A percentile compares a stretch with the other conserved stretches of the same genome.
These are phyloP conservation scores for Beta corolliflora DNA, from an alignment of 179 eudicot species.

Conservation along the genomic window DNA sequence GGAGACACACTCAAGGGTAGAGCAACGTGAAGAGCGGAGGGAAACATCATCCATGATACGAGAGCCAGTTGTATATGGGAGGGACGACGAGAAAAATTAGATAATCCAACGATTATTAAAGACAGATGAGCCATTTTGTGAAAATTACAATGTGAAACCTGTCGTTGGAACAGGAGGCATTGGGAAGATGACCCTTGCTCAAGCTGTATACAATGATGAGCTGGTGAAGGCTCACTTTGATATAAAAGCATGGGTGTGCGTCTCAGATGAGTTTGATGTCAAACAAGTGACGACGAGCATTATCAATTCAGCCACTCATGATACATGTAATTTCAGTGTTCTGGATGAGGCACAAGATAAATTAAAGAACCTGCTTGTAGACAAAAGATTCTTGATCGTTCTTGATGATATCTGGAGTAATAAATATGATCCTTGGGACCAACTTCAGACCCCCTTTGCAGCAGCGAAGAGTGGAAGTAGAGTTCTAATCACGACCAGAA, in stretches of 20 bases:
- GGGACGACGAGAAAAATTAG: neutral
- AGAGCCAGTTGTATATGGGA: slow-evolving; percentile 11
- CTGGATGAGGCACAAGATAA: slow-evolving; percentile 7
- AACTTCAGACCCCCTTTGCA: slow-evolving; percentile 12
- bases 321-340: neutral
- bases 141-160: neutral
- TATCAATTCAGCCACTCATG: neutral
- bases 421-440: slow-evolving; percentile 9
- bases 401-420: slow-evolving; percentile 23
- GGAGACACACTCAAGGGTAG: neutral
- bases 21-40: neutral
- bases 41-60: neutral
- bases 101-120: neutral
- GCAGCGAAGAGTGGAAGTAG: neutral
- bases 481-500: slow-evolving; percentile 14
- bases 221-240: neutral
- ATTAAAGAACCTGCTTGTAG: neutral
- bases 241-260: slow-evolving; percentile 15
- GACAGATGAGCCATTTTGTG: neutral
- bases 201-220: slow-evolving; percentile 5
- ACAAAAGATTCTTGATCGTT: slow-evolving; percentile 12
- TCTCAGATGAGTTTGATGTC: slow-evolving; percentile 10
- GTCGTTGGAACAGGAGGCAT: slow-evolving; percentile 13
- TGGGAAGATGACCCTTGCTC: slow-evolving; percentile 23
- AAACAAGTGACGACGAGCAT: slow-evolving; percentile 7